phyloP scores from a whole-genome alignment of 805 yeast species.

The Pichia kluyveri region DNA sequence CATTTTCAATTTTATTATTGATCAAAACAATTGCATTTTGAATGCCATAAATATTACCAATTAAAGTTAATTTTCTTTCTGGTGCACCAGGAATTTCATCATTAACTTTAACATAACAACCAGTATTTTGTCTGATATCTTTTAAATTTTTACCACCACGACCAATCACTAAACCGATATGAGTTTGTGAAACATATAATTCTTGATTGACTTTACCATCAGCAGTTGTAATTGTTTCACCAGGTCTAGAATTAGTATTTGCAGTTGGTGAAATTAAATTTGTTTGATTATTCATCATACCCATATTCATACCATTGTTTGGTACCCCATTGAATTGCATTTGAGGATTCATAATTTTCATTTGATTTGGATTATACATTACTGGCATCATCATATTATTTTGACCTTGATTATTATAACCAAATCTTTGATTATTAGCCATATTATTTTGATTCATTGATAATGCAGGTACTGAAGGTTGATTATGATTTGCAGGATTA shows the following conservation, averaged over 20 bases:
- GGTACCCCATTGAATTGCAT: conserved; percentile 1
- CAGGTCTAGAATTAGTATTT: conserved; percentile 9
- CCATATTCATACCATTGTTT: not conserved
- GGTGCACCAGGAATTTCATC: conserved; percentile 43
- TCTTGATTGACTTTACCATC: conserved; percentile 57
- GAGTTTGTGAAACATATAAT: conserved; percentile 64
- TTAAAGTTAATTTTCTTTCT: conserved; percentile 58
- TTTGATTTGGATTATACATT: conserved; percentile 1
- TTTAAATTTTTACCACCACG: conserved; percentile 77
- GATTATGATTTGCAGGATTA: conserved; percentile 42
- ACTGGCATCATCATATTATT: conserved; percentile 12
- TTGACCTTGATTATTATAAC: not conserved
- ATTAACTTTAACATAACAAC: conserved; percentile 66
- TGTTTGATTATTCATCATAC: not conserved
- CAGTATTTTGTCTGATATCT: conserved; percentile 66
- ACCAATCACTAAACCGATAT: conserved; percentile 80
- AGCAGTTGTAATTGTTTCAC: conserved; percentile 11
- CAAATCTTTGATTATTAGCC: not conserved
- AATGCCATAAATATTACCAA: conserved; percentile 58
- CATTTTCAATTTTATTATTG: conserved; percentile 62
- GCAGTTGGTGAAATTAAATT: not conserved
- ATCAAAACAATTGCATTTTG: conserved; percentile 67
- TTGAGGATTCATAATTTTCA: conserved; percentile 1
- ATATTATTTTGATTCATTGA: not conserved
- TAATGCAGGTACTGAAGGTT: conserved; percentile 11